Evolutionary conservation across 2,329 filamentous ascomycete genomes (phyloP), one percentile per base, ranked within the genome.

Genomic region (Shiraia sp.): DNA sequence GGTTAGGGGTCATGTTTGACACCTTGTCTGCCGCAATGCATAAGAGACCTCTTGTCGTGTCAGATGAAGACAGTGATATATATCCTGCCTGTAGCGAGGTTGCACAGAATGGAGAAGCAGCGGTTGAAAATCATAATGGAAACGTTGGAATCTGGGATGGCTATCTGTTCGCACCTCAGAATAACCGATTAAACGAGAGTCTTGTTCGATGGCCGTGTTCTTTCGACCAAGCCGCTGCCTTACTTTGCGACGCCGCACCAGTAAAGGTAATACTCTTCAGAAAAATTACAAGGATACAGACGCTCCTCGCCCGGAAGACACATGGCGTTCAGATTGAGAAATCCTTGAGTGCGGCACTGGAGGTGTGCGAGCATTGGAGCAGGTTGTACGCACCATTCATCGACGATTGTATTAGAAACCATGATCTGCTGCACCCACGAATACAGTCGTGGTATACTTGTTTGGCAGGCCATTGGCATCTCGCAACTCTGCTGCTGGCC

Each of bases 401-500:
- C 52, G 59, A 69, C 12, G 77, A 80, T 43, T 75, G 79, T 27
- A 66, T 80, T 10, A 63, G 70, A 2, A 63, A 78, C 44, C 79
- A 80, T 44, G 69, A 76, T 23, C 53, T 61, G 1, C 71, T 83
- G 1, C 78, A 79, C 1, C 55, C 74, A 9, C 76, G 76, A 10
- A 73, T 83, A 4, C 79, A 80, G 53, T 79, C 79, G 29, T 83
- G 80, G 80, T 82, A 81, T 45, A 72, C 81, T 10, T 77, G 79
- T 37, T 72, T 83, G 16, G 69, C 75, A 0, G 77, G 76, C 0
- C 81, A 83, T 49, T 83, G 79, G 75, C 77, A 82, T 48, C 73
- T 82, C 3, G 80, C 75, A 2, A 72, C 74, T 0, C 72, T 83
- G 29, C 67, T 82, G 16, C 64, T 83, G 4, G 77, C 79, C 24